A percentile compares a stretch with the other conserved stretches of the same genome.
Evolutionary conservation across 2,329 filamentous ascomycete species (phyloP).

Genomic region (Alternaria arborescens): DNA sequence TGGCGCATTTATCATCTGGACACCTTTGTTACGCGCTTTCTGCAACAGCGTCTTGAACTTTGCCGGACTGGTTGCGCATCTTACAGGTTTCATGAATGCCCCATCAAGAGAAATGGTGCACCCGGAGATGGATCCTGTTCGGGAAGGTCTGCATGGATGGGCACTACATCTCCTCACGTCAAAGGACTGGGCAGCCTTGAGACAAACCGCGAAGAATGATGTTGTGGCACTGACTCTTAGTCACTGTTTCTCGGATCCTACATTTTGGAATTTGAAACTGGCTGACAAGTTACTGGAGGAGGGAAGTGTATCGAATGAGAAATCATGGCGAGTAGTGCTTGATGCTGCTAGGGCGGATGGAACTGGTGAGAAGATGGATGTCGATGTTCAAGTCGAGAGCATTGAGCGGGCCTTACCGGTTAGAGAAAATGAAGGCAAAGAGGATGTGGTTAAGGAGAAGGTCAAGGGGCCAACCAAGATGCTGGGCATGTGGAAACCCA

Average conservation of each 20-base stretch:
- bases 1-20: slow-evolving; percentile 58
- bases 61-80: slow-evolving; percentile 45
- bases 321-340: slow-evolving; percentile 39
- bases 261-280: slow-evolving; percentile 50
- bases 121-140: slow-evolving; percentile 38
- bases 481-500: slow-evolving; percentile 43
- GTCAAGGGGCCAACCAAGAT: slow-evolving; percentile 40
- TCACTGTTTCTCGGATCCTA: slow-evolving; percentile 49
- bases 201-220: slow-evolving; percentile 7
- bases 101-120: background rate
- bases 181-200: slow-evolving; percentile 46
- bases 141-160: slow-evolving; percentile 60
- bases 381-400: slow-evolving; percentile 17
- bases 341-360: slow-evolving; percentile 36
- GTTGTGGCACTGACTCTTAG: slow-evolving; percentile 22
- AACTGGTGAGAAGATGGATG: slow-evolving; percentile 7
- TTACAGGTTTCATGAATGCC: slow-evolving; percentile 50
- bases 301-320: slow-evolving; percentile 19
- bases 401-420: slow-evolving; percentile 3
- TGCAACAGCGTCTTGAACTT: slow-evolving; percentile 47
- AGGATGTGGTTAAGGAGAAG: slow-evolving; percentile 15
- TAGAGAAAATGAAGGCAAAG: slow-evolving; percentile 4
- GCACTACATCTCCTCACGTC: slow-evolving; percentile 57
- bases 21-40: slow-evolving; percentile 50
- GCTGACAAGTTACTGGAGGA: slow-evolving; percentile 44